Evolutionary conservation across 2,329 filamentous ascomycete species (phyloP).

Genomic region (Claviceps maximensis): DNA sequence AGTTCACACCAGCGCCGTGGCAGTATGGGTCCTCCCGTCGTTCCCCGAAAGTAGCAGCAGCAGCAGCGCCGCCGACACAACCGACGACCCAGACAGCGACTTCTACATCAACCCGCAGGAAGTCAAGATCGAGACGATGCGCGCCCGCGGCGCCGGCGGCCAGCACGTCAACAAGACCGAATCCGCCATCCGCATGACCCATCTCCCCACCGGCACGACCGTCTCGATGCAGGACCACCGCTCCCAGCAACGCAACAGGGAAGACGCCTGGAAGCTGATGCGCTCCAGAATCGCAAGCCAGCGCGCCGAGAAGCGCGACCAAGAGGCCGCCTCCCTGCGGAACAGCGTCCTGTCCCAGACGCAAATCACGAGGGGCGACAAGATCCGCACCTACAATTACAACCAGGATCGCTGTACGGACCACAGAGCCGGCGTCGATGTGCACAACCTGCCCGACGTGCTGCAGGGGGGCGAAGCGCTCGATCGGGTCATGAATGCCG

Average conservation of each 20-base stretch:
- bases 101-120: conserved; percentile 82
- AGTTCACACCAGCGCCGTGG: conserved; percentile 85
- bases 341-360: conserved; percentile 68
- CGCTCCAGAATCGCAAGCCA: conserved; percentile 70
- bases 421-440: conserved; percentile 67
- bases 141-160: conserved; percentile 79
- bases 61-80: conserved; percentile 32
- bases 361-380: conserved; percentile 80
- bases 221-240: conserved; percentile 89
- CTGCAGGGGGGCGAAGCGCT: conserved; percentile 59
- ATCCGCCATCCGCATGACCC: conserved; percentile 84
- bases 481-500: conserved; percentile 64
- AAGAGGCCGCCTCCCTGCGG: conserved; percentile 59
- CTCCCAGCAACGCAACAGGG: conserved; percentile 80
- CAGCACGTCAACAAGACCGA: conserved; percentile 99
- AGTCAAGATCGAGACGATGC: conserved; percentile 77
- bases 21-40: conserved; percentile 81
- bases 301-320: conserved; percentile 70
- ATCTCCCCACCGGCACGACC: conserved; percentile 72
- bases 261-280: conserved; percentile 74
- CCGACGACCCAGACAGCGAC: conserved; percentile 77
- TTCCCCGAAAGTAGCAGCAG: conserved; percentile 44
- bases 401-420: conserved; percentile 70
- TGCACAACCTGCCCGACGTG: conserved; percentile 71
- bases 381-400: conserved; percentile 85